These are phyloP conservation scores for Neobulgaria alba DNA, from an alignment of 2,329 filamentous ascomycete genomes.

Conservation along the genomic window DNA sequence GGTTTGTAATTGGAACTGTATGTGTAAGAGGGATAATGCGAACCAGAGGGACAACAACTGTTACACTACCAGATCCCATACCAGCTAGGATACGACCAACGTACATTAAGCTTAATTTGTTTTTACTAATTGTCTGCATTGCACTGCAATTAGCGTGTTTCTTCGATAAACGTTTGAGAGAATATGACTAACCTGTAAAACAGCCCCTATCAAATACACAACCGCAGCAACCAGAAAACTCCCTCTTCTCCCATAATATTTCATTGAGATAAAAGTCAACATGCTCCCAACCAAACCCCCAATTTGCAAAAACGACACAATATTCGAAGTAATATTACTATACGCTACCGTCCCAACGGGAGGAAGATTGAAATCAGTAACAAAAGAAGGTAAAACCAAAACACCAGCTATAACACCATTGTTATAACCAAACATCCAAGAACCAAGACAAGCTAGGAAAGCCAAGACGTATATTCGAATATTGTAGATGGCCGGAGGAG, in stretches of 20 bases:
- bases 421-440: conserved; percentile 23
- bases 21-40: conserved; percentile 1
- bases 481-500: conserved; percentile 21
- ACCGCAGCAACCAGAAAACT: conserved; percentile 7
- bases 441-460: conserved; percentile 14
- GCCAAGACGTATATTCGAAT: conserved; percentile 19
- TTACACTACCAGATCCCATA: conserved; percentile 20
- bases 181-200: conserved; percentile 14
- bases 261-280: conserved; percentile 17
- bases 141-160: no score
- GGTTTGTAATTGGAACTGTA: neutral
- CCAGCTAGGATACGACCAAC: conserved; percentile 20
- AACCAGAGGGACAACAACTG: conserved; percentile 21
- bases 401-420: conserved; percentile 21
- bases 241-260: conserved; percentile 12
- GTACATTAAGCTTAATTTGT: conserved; percentile 20
- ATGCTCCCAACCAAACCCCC: conserved; percentile 20
- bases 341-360: conserved; percentile 15
- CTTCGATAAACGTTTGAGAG: neutral
- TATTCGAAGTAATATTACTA: conserved; percentile 18
- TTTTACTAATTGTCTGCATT: conserved; percentile 18
- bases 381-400: conserved; percentile 20
- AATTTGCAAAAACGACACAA: conserved; percentile 24
- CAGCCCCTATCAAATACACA: conserved; percentile 13
- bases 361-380: conserved; percentile 18